Evolutionary conservation across 1,284 basidiomycete genomes (phyloP).

Genomic region (Tausonia pullulans): DNA sequence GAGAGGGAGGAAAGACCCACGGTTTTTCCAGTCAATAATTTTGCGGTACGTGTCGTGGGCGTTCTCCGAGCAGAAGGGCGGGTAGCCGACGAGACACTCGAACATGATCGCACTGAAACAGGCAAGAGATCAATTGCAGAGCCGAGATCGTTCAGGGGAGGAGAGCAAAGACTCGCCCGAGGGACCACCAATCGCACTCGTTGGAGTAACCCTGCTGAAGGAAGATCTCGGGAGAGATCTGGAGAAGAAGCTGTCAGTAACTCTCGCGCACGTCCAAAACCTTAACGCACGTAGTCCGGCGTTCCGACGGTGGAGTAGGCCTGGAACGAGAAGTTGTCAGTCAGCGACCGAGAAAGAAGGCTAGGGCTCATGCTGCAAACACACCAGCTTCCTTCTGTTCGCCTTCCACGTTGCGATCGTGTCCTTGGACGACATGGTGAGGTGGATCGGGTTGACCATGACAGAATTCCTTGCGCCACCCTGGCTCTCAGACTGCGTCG

Average conservation of each 20-base stretch:
- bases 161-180: slow-evolving; percentile 36
- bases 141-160: slow-evolving; percentile 4
- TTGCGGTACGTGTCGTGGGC: slow-evolving; percentile 98
- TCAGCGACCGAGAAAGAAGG: not conserved
- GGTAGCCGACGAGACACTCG: slow-evolving; percentile 94
- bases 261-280: not conserved
- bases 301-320: slow-evolving; percentile 98
- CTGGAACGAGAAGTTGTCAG: slow-evolving; percentile 34
- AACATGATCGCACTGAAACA: slow-evolving; percentile 78
- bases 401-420: slow-evolving; percentile 99
- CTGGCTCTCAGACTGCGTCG: slow-evolving; percentile 8
- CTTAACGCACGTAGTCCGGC: slow-evolving; percentile 63
- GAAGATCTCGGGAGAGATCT: slow-evolving; percentile 96
- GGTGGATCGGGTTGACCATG: slow-evolving; percentile 87
- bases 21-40: slow-evolving; percentile 89
- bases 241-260: not conserved
- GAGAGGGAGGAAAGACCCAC: not conserved
- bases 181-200: slow-evolving; percentile 97
- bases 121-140: slow-evolving; percentile 19
- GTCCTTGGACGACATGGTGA: slow-evolving; percentile 84
- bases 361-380: slow-evolving; percentile 24
- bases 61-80: slow-evolving; percentile 95
- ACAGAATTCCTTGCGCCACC: slow-evolving; percentile 61
- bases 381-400: slow-evolving; percentile 83
- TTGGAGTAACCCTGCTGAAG: slow-evolving; percentile 94